Conservation (phyloP, 345 rosid genomes). For the Arabidopsis suecica region DNA sequence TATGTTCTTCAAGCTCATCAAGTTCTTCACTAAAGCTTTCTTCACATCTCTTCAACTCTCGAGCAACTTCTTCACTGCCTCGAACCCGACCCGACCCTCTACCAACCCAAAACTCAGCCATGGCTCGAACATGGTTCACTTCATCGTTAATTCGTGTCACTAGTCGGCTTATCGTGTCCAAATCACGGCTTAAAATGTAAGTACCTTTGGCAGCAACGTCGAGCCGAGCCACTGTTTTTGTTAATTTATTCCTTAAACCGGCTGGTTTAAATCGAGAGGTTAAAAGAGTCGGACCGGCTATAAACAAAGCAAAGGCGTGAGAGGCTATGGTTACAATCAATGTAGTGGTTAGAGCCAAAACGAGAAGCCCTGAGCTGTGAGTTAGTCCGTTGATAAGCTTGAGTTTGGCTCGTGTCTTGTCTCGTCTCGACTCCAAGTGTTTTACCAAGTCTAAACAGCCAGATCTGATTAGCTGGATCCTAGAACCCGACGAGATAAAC, state of each 20-base stretch:
- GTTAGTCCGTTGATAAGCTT: conserved; percentile 45
- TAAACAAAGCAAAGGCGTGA: conserved; percentile 70
- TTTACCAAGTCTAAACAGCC: conserved; percentile 53
- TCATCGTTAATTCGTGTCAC: conserved; percentile 69
- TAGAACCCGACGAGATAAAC: conserved; percentile 42
- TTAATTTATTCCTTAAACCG: conserved; percentile 51
- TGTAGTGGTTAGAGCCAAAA: conserved; percentile 67
- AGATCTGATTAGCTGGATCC: conserved; percentile 48
- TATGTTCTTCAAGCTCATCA: conserved; percentile 83
- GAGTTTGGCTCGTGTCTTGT: conserved; percentile 55
- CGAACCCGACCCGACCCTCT: conserved; percentile 55
- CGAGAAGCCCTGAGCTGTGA: conserved; percentile 64
- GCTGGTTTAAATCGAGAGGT: conserved; percentile 47
- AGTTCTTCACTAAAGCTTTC: conserved; percentile 58
- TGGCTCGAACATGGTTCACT: conserved; percentile 56
- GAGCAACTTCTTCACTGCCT: conserved; percentile 56
- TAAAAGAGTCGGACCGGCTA: conserved; percentile 65
- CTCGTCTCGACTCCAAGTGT: conserved; percentile 61
- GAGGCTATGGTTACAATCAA: conserved; percentile 61
- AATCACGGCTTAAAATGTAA: conserved; percentile 68
- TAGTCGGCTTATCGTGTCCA: conserved; percentile 73
- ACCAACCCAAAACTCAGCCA: conserved; percentile 62
- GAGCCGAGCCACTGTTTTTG: conserved; percentile 52
- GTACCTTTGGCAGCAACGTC: conserved; percentile 84
- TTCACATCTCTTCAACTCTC: conserved; percentile 56